Evolutionary conservation across 371 early-diverging fungal genomes (phyloP).

Genomic region (Choanephora cucurbitarum): DNA sequence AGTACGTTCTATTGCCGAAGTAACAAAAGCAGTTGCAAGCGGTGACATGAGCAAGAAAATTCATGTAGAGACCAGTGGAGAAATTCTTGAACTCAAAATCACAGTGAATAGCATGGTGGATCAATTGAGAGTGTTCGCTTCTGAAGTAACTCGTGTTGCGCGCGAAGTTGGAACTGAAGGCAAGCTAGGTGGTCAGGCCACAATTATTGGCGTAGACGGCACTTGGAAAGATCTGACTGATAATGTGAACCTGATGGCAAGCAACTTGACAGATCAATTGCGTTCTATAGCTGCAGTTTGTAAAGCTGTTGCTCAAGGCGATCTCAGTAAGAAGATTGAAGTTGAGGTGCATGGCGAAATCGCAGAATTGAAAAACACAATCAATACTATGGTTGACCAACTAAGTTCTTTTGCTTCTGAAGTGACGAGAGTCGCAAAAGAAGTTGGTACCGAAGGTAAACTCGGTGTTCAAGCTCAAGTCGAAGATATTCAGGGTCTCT

Average conservation of each 20-base stretch:
- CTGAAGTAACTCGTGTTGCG: constrained; percentile 52
- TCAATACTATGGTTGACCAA: constrained; percentile 60
- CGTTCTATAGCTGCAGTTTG: constrained; percentile 50
- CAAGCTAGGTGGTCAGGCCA: constrained; percentile 51
- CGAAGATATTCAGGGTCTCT: constrained; percentile 59
- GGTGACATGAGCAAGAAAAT: constrained; percentile 32
- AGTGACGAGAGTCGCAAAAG: constrained; percentile 46
- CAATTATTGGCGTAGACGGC: constrained; percentile 62
- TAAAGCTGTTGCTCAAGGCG: constrained; percentile 52
- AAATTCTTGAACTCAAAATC: constrained; percentile 38
- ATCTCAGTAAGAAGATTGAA: constrained; percentile 44
- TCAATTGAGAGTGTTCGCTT: constrained; percentile 37
- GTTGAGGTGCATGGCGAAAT: constrained; percentile 55
- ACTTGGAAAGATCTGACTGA: constrained; percentile 75
- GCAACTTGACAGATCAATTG: constrained; percentile 51
- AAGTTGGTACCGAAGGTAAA: constrained; percentile 61
- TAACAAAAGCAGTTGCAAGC: constrained; percentile 54
- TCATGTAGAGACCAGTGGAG: constrained; percentile 45
- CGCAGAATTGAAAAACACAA: constrained; percentile 50
- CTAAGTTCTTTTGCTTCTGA: constrained; percentile 49
- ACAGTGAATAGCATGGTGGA: constrained; percentile 41
- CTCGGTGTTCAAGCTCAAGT: constrained; percentile 44
- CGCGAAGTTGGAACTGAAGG: constrained; percentile 56
- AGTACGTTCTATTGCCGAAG: constrained; percentile 54
- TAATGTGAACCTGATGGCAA: constrained; percentile 66